Percentiles rank a stretch among this genome's conserved stretches.
phyloP scores from a whole-genome alignment of 208 protist genomes.

The Acanthamoeba lenticulata region DNA sequence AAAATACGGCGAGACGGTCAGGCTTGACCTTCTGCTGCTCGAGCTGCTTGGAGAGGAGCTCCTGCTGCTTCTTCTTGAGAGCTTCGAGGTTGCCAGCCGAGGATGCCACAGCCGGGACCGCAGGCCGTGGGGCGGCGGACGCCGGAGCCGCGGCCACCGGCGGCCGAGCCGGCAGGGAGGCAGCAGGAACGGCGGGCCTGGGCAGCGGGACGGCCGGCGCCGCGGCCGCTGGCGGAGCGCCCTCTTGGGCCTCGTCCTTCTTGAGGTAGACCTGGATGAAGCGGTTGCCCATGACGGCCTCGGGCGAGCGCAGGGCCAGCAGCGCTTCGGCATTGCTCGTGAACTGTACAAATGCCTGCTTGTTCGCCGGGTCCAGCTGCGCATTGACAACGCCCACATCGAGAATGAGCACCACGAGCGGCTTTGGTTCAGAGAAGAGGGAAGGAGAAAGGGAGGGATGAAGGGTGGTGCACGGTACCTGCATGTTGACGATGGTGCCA shows the following conservation, averaged over 20 bases:
- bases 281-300: slow-evolving; percentile 36
- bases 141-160: background rate
- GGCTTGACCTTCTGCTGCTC: slow-evolving; percentile 60
- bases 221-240: background rate
- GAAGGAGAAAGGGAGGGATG: background rate
- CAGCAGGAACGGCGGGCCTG: background rate
- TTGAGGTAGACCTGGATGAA: slow-evolving; percentile 23
- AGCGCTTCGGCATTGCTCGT: background rate
- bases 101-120: background rate
- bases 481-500: slow-evolving; percentile 60
- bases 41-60: slow-evolving; percentile 50
- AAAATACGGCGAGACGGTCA: too few relatives aligned
- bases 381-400: too few relatives aligned
- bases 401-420: too few relatives aligned
- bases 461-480: background rate
- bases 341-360: slow-evolving; percentile 51
- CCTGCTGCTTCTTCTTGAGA: slow-evolving; percentile 38
- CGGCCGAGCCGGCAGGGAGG: background rate
- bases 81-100: background rate
- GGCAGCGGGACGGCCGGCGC: background rate
- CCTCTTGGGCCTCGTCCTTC: background rate
- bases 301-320: slow-evolving; percentile 35
- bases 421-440: too few relatives aligned
- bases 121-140: background rate
- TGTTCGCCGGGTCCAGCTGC: slow-evolving; percentile 35